These are phyloP conservation scores for Chrysanthemum makinoi DNA, from an alignment of 129 eudicot species.

Conservation along the genomic window DNA sequence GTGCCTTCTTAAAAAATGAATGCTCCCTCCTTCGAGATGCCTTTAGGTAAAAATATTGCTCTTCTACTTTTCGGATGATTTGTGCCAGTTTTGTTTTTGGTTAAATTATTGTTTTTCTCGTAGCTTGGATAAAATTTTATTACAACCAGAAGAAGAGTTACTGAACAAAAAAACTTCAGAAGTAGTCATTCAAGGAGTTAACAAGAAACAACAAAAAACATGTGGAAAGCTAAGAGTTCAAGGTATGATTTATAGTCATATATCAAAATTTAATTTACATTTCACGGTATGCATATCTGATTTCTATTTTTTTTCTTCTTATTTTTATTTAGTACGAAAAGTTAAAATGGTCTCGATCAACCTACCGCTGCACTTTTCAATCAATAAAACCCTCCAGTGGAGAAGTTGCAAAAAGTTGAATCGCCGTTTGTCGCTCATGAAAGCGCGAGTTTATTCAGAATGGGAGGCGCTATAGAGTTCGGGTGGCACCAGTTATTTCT, in stretches of 20 bases:
- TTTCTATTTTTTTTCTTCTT: background rate
- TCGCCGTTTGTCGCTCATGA: constrained; percentile 40
- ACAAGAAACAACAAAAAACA: constrained; percentile 58
- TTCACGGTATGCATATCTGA: background rate
- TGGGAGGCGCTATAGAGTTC: constrained; percentile 57
- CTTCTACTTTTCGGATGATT: background rate
- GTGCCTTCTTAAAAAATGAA: constrained; percentile 63
- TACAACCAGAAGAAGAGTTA: constrained; percentile 81
- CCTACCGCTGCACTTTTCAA: constrained; percentile 59
- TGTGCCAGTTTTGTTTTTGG: background rate
- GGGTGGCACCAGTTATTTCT: constrained; percentile 45
- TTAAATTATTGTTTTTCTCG: constrained; percentile 2
- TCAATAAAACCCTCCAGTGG: constrained; percentile 48
- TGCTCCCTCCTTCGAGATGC: constrained; percentile 60
- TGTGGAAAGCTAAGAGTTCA: constrained; percentile 75
- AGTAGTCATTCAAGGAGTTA: constrained; percentile 52
- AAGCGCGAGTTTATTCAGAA: constrained; percentile 53
- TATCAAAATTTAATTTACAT: constrained; percentile 5
- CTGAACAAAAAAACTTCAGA: constrained; percentile 50
- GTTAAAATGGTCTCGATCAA: constrained; percentile 70
- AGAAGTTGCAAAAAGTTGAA: constrained; percentile 50
- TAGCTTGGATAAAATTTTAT: constrained; percentile 56
- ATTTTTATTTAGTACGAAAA: constrained; percentile 54
- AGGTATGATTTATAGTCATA: constrained; percentile 42
- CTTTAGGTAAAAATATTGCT: constrained; percentile 47